Evolutionary conservation across 371 early-diverging fungal species (phyloP).

Genomic region (Mucor saturninus): DNA sequence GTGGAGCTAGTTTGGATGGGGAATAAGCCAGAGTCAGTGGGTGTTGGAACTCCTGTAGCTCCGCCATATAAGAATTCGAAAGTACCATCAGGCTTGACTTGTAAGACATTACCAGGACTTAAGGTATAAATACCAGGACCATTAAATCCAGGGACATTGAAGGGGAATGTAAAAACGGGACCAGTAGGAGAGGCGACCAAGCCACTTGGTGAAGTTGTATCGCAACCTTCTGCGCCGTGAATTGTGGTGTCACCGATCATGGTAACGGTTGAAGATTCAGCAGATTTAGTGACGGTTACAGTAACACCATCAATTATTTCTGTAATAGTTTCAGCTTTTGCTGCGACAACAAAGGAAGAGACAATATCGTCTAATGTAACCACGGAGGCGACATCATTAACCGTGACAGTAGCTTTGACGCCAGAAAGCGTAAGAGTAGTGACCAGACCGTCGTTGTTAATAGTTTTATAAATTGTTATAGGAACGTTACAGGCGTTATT

Average conservation of each 20-base stretch:
- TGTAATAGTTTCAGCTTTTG: not conserved
- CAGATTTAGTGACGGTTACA: not conserved
- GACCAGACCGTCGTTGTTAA: slow-evolving; percentile 3
- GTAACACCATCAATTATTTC: slow-evolving; percentile 3
- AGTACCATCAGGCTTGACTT: slow-evolving; percentile 2
- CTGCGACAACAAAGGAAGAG: not conserved
- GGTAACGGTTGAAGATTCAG: not conserved
- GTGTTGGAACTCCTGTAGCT: not conserved
- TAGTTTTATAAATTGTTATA: not conserved
- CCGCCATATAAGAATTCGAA: not conserved
- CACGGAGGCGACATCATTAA: not conserved
- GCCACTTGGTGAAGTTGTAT: not conserved
- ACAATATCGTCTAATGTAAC: not conserved
- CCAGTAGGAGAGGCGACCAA: not conserved
- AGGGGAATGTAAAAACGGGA: not conserved
- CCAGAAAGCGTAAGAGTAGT: slow-evolving; percentile 12
- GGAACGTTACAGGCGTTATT: not conserved
- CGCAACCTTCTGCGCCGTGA: not conserved
- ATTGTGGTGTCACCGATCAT: slow-evolving; percentile 1
- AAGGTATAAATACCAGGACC: slow-evolving; percentile 19
- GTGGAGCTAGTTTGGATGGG: not conserved
- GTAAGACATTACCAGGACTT: slow-evolving; percentile 15
- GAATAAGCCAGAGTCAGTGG: not conserved
- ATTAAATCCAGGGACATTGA: slow-evolving; percentile 8
- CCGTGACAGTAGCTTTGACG: not conserved